Conservation (phyloP, 495 filamentous ascomycete genomes). For the Penicillium ochrochloron region DNA sequence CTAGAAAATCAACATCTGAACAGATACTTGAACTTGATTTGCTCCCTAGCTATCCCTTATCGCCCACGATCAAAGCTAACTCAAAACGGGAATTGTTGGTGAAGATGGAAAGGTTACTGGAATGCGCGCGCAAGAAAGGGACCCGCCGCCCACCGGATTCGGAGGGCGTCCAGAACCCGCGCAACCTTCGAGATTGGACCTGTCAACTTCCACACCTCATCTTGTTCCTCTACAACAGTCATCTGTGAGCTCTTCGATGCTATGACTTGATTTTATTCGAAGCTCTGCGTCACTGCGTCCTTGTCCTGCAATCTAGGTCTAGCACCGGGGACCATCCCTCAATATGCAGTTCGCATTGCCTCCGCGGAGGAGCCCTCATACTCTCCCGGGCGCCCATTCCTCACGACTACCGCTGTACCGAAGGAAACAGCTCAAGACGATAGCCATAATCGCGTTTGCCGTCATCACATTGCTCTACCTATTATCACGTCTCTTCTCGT, state of each 20-base stretch:
- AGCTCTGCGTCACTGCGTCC: neutral
- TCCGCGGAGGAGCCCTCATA: conserved; percentile 76
- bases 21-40: neutral
- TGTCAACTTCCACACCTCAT: conserved; percentile 4
- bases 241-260: neutral
- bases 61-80: conserved; percentile 8
- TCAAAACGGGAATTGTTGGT: conserved; percentile 18
- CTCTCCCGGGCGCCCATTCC: conserved; percentile 64
- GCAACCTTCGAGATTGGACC: conserved; percentile 10
- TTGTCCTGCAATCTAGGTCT: conserved; percentile 20
- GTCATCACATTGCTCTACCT: conserved; percentile 67
- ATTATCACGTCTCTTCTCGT: conserved; percentile 54
- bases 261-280: conserved; percentile 25
- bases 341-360: conserved; percentile 92
- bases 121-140: conserved; percentile 18
- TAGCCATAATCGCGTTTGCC: conserved; percentile 60
- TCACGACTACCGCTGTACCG: conserved; percentile 65
- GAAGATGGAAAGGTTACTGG: conserved; percentile 16
- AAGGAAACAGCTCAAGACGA: conserved; percentile 66
- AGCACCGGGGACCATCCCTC: conserved; percentile 29
- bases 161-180: conserved; percentile 18
- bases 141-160: conserved; percentile 20
- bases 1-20: neutral
- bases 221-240: neutral
- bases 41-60: conserved; percentile 5